Evolutionary conservation across 768 basidiomycete species (phyloP).

Genomic region (Agaricus subrufescens): DNA sequence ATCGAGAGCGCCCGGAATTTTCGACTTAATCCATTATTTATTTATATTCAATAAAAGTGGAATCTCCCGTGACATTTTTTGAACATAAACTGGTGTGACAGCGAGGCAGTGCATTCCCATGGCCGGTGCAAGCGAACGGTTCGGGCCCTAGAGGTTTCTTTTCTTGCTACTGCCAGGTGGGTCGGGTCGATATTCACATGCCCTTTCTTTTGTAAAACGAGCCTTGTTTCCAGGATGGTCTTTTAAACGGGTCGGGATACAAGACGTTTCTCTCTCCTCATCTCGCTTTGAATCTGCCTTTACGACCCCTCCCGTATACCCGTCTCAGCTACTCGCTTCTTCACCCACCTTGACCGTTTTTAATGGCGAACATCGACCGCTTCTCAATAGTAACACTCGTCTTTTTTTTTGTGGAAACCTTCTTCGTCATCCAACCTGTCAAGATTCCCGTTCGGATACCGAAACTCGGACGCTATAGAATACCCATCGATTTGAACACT

Average conservation of each 20-base stretch:
- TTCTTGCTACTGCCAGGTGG: too few species aligned
- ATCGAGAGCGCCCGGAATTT: neutral
- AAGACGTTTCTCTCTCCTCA: neutral
- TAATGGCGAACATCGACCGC: constrained; percentile 5
- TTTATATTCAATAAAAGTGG: too few species aligned
- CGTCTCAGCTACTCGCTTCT: constrained; percentile 26
- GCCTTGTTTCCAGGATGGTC: neutral
- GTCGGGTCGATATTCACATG: neutral
- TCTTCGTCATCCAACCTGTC: constrained; percentile 45
- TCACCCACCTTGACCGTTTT: constrained; percentile 22
- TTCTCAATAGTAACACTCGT: constrained; percentile 40
- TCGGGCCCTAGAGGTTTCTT: too few species aligned
- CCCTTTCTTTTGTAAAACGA: neutral
- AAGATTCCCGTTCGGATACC: constrained; percentile 27
- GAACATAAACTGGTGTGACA: too few species aligned
- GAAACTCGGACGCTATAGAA: constrained; percentile 22
- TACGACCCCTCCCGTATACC: neutral
- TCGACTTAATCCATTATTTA: too few species aligned
- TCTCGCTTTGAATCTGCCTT: neutral
- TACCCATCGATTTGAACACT: constrained; percentile 46
- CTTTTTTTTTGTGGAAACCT: constrained; percentile 48
- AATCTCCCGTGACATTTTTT: too few species aligned
- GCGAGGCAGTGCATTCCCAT: too few species aligned
- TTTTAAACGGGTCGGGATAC: neutral
- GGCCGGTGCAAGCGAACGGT: too few species aligned